Base-by-base conservation (phyloP, 78 protist genomes). In the Capsaspora owczarzaki region DNA sequence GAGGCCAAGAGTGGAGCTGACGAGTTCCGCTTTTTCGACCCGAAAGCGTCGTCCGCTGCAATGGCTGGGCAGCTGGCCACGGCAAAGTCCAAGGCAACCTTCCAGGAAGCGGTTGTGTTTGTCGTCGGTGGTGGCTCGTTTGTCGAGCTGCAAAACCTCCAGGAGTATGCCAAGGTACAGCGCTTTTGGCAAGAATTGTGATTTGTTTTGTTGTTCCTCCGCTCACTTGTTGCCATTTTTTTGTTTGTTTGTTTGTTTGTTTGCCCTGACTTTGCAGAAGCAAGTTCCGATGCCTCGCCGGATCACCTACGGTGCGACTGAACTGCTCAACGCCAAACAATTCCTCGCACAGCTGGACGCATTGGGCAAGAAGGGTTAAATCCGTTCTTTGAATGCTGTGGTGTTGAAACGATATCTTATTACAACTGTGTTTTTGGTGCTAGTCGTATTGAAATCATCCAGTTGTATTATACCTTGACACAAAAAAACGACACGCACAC, bases 101-200 rank as follows among this genome's bases (percentile, higher is more conserved):
- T 91, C 80, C 43, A 85, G 43, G 93, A 90, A 0, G 93, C 92
- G 16, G 79, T 94, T 0, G 95, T 92, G 16, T 92, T 95, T 46
- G 84, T 91, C 22, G 92, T 95, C 23, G 98, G 98, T 20, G 96
- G 97, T 12, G 98, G 98, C 61, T 94, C 89, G 74, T 94, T 90
- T 82, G 77, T 84, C 47, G 98, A 95, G 86, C 86, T 89, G 82
- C 93, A 87, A 76, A 91, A 92, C 78, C 83, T 95, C 53, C 83
- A 51, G 63, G 91, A 91, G 42, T 85, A 75, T 44, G 25, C 22
- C 38, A 42, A 79, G 68, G 82, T 44, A 63, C 42, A 6, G n/a
- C n/a, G 16, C 2, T 49, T 42, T 4, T 41, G 41, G 22, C 16
- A 12, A 70, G 10, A 8, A 5, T n/a, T 70, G 10, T 70, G 25